phyloP scores from a whole-genome alignment of 164 flowering plant species.

The Macadamia tetraphylla region DNA sequence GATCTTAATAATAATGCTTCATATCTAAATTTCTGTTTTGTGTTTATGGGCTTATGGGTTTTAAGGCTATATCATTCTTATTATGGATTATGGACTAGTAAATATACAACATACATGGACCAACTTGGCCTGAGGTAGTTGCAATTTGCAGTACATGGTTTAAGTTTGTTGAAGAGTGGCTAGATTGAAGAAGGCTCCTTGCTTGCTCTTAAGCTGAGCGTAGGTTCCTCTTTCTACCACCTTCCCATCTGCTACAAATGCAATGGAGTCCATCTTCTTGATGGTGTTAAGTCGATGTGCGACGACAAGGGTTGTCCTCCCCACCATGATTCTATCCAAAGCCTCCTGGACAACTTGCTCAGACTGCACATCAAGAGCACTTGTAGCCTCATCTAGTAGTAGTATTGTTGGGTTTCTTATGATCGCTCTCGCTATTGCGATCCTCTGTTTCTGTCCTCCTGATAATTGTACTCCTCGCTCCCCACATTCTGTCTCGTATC shows the following conservation, averaged over 20 bases:
- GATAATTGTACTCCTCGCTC: constrained; percentile 89
- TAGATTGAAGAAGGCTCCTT: constrained; percentile 74
- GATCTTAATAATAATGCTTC: too few relatives aligned
- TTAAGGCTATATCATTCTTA: too few relatives aligned
- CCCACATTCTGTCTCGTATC: constrained; percentile 82
- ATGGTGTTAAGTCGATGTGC: constrained; percentile 91
- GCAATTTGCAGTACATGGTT: too few relatives aligned
- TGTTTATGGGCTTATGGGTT: too few relatives aligned
- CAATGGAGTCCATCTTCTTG: constrained; percentile 63
- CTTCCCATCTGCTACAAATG: constrained; percentile 70
- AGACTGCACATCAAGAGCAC: constrained; percentile 82
- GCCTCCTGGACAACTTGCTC: constrained; percentile 90
- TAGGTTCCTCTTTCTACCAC: constrained; percentile 70
- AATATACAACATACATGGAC: too few relatives aligned
- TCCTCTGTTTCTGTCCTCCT: constrained; percentile 91
- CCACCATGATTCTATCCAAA: constrained; percentile 67
- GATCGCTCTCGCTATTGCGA: constrained; percentile 87
- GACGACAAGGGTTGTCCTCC: constrained; percentile 72
- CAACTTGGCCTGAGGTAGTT: too few relatives aligned
- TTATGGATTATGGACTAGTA: too few relatives aligned
- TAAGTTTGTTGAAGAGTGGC: constrained; percentile 35
- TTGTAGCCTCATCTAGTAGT: constrained; percentile 87
- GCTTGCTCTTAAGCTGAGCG: constrained; percentile 52
- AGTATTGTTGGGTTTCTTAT: constrained; percentile 63
- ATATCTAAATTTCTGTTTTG: too few relatives aligned